Percentiles rank a stretch among this genome's conserved stretches.
Evolutionary conservation across 768 basidiomycete genomes (phyloP).

Genomic region (Tulasnella sp.): DNA sequence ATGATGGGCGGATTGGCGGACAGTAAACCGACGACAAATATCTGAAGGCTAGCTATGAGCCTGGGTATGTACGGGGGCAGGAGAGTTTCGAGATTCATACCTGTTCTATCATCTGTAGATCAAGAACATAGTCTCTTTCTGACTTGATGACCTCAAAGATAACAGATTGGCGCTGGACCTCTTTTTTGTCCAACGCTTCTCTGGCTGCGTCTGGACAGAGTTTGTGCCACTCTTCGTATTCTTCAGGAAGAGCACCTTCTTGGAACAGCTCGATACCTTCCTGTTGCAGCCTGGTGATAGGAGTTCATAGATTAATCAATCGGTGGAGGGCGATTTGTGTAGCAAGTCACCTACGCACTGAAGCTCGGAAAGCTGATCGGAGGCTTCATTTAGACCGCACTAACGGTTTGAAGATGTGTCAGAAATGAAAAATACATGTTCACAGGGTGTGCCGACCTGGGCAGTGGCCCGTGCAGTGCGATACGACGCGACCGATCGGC

Average conservation of each 20-base stretch:
- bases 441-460: not conserved
- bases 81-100: conserved; percentile 27
- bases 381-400: not conserved
- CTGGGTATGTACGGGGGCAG: conserved; percentile 1
- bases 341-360: conserved; percentile 3
- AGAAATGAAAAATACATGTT: not conserved
- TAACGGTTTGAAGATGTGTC: not conserved
- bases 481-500: not conserved
- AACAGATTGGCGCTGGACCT: conserved; percentile 74
- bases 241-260: conserved; percentile 45
- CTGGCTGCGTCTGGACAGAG: conserved; percentile 63
- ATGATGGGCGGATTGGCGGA: conserved; percentile 56
- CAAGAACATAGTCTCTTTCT: conserved; percentile 78
- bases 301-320: not conserved
- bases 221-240: conserved; percentile 74
- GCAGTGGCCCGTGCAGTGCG: not conserved
- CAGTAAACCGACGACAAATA: conserved; percentile 60
- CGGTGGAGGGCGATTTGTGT: not conserved
- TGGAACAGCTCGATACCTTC: conserved; percentile 60
- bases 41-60: conserved; percentile 29
- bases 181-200: conserved; percentile 58
- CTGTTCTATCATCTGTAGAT: conserved; percentile 59
- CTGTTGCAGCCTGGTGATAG: conserved; percentile 26
- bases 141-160: conserved; percentile 86
- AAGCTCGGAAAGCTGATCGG: conserved; percentile 6